Evolutionary conservation across 2,329 filamentous ascomycete genomes (phyloP).

Genomic region (Neocatenulostroma microsporum): DNA sequence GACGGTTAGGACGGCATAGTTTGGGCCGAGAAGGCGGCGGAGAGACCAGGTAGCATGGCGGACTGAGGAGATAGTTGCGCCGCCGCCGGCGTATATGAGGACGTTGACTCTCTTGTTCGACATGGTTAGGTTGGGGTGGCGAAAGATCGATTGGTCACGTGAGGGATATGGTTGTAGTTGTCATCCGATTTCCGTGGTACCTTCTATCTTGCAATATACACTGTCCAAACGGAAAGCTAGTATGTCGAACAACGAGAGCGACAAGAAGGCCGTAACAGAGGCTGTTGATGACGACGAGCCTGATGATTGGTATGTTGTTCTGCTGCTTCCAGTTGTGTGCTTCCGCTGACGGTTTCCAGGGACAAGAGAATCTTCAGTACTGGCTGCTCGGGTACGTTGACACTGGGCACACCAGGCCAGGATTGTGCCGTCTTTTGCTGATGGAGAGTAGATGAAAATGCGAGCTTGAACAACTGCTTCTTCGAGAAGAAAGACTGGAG

Average conservation of each 20-base stretch:
- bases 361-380: constrained; percentile 97
- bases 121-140: constrained; percentile 41
- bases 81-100: constrained; percentile 82
- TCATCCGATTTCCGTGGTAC: neutral
- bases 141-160: neutral
- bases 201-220: no score
- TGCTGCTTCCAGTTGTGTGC: neutral
- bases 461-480: constrained; percentile 89
- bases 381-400: constrained; percentile 68
- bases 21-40: constrained; percentile 73
- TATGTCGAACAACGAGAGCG: constrained; percentile 25
- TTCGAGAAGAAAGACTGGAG: constrained; percentile 96
- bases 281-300: constrained; percentile 70
- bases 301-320: constrained; percentile 73
- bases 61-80: constrained; percentile 80
- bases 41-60: constrained; percentile 82
- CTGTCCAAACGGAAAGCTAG: neutral
- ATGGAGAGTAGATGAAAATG: constrained; percentile 64
- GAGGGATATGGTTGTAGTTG: no score
- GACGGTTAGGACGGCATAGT: constrained; percentile 87
- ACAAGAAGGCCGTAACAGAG: constrained; percentile 14
- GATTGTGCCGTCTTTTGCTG: constrained; percentile 1
- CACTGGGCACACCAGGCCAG: neutral
- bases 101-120: constrained; percentile 71
- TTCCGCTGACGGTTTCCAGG: constrained; percentile 46